Percentiles rank a stretch among this genome's conserved stretches.
phyloP scores from a whole-genome alignment of 225 moss, liverwort and hornwort genomes.

The Climacium dendroides region DNA sequence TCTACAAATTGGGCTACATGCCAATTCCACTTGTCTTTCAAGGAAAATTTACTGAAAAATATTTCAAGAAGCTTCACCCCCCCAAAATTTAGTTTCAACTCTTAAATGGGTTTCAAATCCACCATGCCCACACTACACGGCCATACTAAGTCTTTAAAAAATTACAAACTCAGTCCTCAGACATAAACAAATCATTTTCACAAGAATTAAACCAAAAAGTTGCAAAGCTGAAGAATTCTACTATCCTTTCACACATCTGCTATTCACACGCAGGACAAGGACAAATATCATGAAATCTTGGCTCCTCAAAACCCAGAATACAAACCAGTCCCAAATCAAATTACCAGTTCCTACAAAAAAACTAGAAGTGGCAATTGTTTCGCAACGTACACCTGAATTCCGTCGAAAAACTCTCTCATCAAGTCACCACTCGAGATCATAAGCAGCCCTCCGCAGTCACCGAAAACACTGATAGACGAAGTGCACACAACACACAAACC shows the following conservation, averaged over 20 bases:
- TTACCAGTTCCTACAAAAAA: neutral
- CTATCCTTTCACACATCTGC: neutral
- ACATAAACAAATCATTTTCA: neutral
- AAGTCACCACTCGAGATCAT: neutral
- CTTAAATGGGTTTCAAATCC: no score
- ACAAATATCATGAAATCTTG: no score
- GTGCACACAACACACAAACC: neutral
- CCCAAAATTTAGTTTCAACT: no score
- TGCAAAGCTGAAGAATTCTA: neutral
- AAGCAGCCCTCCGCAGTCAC: neutral
- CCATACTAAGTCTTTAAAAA: neutral
- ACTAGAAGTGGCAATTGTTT: neutral
- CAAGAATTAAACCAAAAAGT: neutral
- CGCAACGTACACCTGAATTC: no score
- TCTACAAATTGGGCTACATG: no score
- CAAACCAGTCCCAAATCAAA: no score
- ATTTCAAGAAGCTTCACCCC: no score
- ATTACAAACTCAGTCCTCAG: no score
- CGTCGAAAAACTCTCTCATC: neutral
- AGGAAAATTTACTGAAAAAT: no score
- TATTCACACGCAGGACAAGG: neutral
- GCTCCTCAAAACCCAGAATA: neutral
- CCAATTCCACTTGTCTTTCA: no score
- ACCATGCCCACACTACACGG: no score
- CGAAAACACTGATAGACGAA: neutral